A percentile compares a stretch with the other conserved stretches of the same genome.
phyloP scores from a whole-genome alignment of 2,329 filamentous ascomycete genomes.

The Metarhizium anisopliae region DNA sequence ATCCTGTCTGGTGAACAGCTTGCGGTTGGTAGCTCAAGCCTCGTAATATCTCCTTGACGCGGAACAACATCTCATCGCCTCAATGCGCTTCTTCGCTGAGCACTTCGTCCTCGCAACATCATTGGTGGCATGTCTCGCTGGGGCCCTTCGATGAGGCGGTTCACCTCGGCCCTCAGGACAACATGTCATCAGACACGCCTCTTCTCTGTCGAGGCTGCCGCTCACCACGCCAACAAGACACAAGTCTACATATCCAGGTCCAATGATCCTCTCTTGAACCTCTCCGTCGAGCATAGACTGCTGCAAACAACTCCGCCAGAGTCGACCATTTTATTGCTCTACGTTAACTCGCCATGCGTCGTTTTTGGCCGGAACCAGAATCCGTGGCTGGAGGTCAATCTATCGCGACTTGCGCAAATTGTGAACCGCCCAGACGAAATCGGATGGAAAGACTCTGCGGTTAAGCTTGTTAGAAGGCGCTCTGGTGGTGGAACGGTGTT shows the following conservation, averaged over 20 bases:
- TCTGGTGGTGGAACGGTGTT: constrained; percentile 91
- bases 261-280: constrained; percentile 74
- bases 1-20: too few species aligned
- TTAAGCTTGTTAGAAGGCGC: constrained; percentile 67
- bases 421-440: constrained; percentile 12
- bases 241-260: constrained; percentile 67
- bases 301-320: constrained; percentile 63
- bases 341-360: constrained; percentile 78
- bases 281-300: constrained; percentile 88
- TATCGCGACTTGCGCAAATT: constrained; percentile 43
- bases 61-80: background rate
- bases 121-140: constrained; percentile 1
- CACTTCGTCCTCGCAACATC: background rate
- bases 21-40: background rate
- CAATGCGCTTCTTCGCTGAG: background rate
- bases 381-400: constrained; percentile 86
- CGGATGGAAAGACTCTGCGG: constrained; percentile 18
- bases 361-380: constrained; percentile 97
- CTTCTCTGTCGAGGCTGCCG: constrained; percentile 29
- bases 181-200: constrained; percentile 5
- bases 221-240: constrained; percentile 35
- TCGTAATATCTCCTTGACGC: background rate
- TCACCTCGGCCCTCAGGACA: constrained; percentile 5
- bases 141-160: constrained; percentile 4
- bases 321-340: constrained; percentile 76